Base-by-base conservation (phyloP, 192 early-diverging fungal species). In the Coemansia sp. region DNA sequence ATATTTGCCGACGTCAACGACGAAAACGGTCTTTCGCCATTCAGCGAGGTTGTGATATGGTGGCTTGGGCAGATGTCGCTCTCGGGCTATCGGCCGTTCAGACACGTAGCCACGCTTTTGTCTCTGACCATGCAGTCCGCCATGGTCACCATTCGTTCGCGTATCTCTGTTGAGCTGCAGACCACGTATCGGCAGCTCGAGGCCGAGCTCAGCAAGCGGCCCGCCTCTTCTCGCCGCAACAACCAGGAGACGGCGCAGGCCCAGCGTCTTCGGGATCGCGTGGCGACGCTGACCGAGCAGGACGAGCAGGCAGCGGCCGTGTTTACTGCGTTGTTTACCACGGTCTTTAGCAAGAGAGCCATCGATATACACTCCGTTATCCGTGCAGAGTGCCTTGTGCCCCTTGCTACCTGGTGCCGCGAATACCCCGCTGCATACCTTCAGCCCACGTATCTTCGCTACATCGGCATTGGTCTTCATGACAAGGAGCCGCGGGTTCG, bases 301-400 rank as follows among this genome's bases (percentile, higher is more conserved):
- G 86, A 88, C 45, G 68, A 79, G 29, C 60, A 81, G 30, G 45
- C 93, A 0, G 82, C 87, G 22, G 66, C 73, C 4, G 86, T 85
- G 68, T 76, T 93, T 42, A 63, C 82, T 34, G 88, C 90, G 42
- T 84, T 92, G 56, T 94, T 93, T 82, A 86, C 89, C 30, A 84
- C 89, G 34, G 84, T 99, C 14, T 99, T 96, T 82, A 83, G 91
- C 23, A 91, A 94, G 68, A 83, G 97, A 27, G 90, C 89, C 62
- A 88, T 94, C 25, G 97, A 99, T 75, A 89, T 86, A 5, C 91
- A 95, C 60, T 67, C 93, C 1, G 60, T 84, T 3, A 93, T 99
- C 56, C 88, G 97, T 18, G 71, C 71, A 5, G 95, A 97, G 52
- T 95, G 94, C 60, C 74, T 97, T 2, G 75, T 78, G 36, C 90